Conservation (phyloP, 805 yeast species). For the Schwanniomyces pseudopolymorphus region DNA sequence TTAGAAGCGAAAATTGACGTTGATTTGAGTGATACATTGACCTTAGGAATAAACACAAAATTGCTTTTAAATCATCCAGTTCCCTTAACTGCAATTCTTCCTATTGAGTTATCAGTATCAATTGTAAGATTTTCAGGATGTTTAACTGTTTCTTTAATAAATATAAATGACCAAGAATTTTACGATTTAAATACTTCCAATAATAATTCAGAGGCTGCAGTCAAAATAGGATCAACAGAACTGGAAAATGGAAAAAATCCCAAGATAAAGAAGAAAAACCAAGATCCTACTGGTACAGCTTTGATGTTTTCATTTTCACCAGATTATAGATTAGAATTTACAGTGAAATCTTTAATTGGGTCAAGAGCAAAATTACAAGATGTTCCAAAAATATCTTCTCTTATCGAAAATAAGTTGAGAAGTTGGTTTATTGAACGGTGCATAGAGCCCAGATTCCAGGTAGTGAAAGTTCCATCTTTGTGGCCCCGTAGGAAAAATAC, state of each 20-base stretch:
- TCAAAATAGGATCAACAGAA: neutral
- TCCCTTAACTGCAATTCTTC: constrained; percentile 81
- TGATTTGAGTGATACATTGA: constrained; percentile 81
- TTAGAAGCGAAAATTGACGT: constrained; percentile 89
- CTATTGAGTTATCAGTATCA: constrained; percentile 81
- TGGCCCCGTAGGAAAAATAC: constrained; percentile 65
- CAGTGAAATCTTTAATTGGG: constrained; percentile 86
- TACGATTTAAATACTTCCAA: constrained; percentile 10
- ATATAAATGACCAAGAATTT: constrained; percentile 40
- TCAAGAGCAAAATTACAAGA: constrained; percentile 89
- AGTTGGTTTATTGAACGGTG: constrained; percentile 92
- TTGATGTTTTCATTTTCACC: constrained; percentile 89
- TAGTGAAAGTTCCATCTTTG: constrained; percentile 77
- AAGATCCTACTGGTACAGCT: constrained; percentile 54
- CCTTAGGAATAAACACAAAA: constrained; percentile 81
- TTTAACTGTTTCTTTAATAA: constrained; percentile 69
- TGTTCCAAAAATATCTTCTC: constrained; percentile 84
- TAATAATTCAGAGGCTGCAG: neutral
- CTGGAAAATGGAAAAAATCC: constrained; percentile 1
- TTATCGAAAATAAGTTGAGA: constrained; percentile 78
- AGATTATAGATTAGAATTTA: constrained; percentile 85
- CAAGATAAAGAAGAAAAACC: constrained; percentile 11
- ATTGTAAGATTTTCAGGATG: constrained; percentile 91
- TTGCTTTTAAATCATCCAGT: constrained; percentile 78
- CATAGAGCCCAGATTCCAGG: constrained; percentile 90